These are phyloP conservation scores for Codiaeum variegatum DNA, from an alignment of 441 rosid genomes.

Conservation along the genomic window DNA sequence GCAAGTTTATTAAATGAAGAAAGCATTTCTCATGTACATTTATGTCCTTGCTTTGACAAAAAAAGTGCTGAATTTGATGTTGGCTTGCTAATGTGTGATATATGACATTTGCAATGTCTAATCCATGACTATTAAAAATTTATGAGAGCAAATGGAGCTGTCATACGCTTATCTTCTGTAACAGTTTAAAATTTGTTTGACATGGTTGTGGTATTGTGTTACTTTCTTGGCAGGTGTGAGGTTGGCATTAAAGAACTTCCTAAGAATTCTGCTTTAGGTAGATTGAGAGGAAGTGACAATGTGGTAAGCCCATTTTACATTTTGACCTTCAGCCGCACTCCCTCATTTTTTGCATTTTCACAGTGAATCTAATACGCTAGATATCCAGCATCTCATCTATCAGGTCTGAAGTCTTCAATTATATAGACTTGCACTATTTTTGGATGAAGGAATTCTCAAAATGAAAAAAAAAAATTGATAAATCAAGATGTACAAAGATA, in stretches of 20 bases:
- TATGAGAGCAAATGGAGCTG: background rate
- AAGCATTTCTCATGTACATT: background rate
- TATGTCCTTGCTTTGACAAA: too few relatives aligned
- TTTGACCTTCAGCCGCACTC: background rate
- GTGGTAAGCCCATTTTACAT: constrained; percentile 44
- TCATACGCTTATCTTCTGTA: background rate
- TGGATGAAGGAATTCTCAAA: too few relatives aligned
- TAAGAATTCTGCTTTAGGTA: constrained; percentile 74
- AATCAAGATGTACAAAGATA: too few relatives aligned
- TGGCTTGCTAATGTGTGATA: background rate
- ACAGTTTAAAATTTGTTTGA: background rate
- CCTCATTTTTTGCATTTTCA: background rate
- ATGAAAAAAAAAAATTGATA: too few relatives aligned
- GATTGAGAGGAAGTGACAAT: constrained; percentile 91
- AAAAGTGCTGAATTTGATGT: background rate
- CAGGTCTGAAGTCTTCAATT: background rate
- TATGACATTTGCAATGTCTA: background rate
- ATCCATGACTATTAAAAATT: background rate
- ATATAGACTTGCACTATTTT: background rate
- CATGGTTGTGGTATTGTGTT: background rate
- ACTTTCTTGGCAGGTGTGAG: constrained; percentile 50
- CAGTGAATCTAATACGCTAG: background rate
- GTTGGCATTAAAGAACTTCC: constrained; percentile 93
- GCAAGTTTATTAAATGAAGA: background rate
- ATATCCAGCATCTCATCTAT: background rate